Conservation (phyloP, 2,329 filamentous ascomycete genomes). For the Fulvia fulva region DNA sequence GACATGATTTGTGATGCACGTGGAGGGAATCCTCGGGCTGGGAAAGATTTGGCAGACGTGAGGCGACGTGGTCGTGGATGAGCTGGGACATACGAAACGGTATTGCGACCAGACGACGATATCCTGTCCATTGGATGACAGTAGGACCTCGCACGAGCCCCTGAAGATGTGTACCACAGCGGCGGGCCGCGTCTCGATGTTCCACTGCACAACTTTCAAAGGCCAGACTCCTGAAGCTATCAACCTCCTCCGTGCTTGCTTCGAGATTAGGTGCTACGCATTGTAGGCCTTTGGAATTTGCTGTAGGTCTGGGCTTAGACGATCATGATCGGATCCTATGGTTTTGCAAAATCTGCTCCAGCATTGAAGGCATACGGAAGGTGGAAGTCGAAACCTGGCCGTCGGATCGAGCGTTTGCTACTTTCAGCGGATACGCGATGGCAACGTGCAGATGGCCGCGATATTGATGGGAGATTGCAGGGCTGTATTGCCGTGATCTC, state of each 20-base stretch:
- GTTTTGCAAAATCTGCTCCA: not conserved
- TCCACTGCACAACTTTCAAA: slow-evolving; percentile 5
- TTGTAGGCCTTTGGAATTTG: not conserved
- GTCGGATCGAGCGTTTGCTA: not conserved
- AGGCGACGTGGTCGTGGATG: not conserved
- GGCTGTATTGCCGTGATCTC: slow-evolving; percentile 6
- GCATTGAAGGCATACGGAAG: not conserved
- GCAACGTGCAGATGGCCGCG: not conserved
- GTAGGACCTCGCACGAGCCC: slow-evolving; percentile 4
- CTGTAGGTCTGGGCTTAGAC: too few species aligned
- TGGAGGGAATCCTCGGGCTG: not conserved
- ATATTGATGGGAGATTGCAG: slow-evolving; percentile 8
- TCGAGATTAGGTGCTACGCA: not conserved
- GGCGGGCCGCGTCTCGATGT: slow-evolving; percentile 8
- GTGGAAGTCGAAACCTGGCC: not conserved
- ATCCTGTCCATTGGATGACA: not conserved
- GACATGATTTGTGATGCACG: not conserved
- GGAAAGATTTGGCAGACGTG: not conserved
- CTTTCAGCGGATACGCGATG: not conserved
- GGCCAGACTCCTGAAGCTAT: not conserved
- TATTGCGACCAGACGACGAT: not conserved
- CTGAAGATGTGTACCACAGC: slow-evolving; percentile 10
- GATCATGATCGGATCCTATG: too few species aligned
- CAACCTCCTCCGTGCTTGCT: not conserved
- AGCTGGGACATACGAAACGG: not conserved